A percentile compares a stretch with the other conserved stretches of the same genome.
Conservation (phyloP, 2,329 filamentous ascomycete species). For the Periconia digitata region DNA sequence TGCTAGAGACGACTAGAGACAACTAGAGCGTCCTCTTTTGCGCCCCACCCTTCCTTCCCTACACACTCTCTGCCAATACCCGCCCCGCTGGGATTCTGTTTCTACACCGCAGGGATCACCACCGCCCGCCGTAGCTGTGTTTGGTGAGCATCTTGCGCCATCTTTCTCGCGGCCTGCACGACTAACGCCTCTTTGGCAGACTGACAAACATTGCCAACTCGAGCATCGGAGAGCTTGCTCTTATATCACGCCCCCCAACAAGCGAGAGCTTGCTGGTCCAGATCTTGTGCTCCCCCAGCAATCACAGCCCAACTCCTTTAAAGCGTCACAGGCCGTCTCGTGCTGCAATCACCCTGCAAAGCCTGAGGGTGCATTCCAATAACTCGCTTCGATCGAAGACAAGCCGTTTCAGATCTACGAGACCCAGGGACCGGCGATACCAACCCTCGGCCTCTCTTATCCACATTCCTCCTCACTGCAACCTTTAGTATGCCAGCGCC, state of each 20-base stretch:
- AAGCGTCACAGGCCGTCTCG: slow-evolving; percentile 42
- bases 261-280: slow-evolving; percentile 36
- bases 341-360: slow-evolving; percentile 39
- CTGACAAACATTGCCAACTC: slow-evolving; percentile 30
- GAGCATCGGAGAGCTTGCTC: slow-evolving; percentile 32
- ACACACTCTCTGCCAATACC: slow-evolving; percentile 18
- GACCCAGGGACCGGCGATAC: slow-evolving; percentile 31
- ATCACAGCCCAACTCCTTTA: slow-evolving; percentile 34
- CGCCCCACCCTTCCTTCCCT: slow-evolving; percentile 20
- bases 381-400: slow-evolving; percentile 37
- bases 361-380: slow-evolving; percentile 36
- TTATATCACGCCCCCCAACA: slow-evolving; percentile 30
- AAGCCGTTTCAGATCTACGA: slow-evolving; percentile 43
- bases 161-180: slow-evolving; percentile 18
- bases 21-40: slow-evolving; percentile 11
- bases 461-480: slow-evolving; percentile 41
- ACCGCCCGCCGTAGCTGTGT: slow-evolving; percentile 28
- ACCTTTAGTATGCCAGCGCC: slow-evolving; percentile 43
- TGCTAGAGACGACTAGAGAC: background rate
- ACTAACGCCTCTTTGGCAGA: slow-evolving; percentile 37
- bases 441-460: slow-evolving; percentile 35
- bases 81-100: slow-evolving; percentile 19
- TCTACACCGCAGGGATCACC: slow-evolving; percentile 18
- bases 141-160: slow-evolving; percentile 13
- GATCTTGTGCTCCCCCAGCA: slow-evolving; percentile 39